Evolutionary conservation across 257 asterid genomes (phyloP), one percentile per base, ranked within the genome.

Genomic region (Capsicum baccatum): DNA sequence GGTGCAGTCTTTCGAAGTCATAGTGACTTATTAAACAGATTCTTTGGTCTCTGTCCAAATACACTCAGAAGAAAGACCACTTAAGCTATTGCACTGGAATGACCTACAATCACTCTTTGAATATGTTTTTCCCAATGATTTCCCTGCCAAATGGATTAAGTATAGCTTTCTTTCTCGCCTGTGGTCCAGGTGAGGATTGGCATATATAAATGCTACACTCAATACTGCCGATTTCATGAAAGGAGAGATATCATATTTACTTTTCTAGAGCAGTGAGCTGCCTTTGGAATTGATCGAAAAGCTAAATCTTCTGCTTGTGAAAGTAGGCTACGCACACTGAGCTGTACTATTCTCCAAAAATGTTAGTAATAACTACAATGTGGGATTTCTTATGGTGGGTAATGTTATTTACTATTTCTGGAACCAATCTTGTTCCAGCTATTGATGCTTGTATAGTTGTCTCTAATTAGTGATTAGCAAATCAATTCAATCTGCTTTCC

Each of bases 231-330:
- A 17, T 71, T 44, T 44, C 79, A 71, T 71, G 79, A 44, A 71
- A 44, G 79, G 57, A 44, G 16, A n/a, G 79, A 17, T 71, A 6
- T 6, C 79, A 71, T 71, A 71, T 71, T 71, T 70, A 44, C 79
- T 19, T 71, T 71, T 44, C 57, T 71, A 44, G 58, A 44, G 39
- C 6, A 10, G 79, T 1, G 17, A 71, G 54, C 37, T 2, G 54
- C 57, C 35, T n/a, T 17, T 17, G 10, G 79, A 44, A 44, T 44
- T n/a, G 58, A 57, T 71, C 16, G 39, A 71, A 71, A 71, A n/a
- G 35, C 5, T 71, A 44, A 44, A 44, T 71, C 79, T 71, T 26
- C 17, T 71, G 37, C 56, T 71, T 44, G 79, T n/a, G 5, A n/a
- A 62, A 47, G 79, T 47, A 10, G 79, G 79, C 58, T 71, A 47